Evolutionary conservation across 306 rosid species (phyloP).

Genomic region (Glycine latifolia): DNA sequence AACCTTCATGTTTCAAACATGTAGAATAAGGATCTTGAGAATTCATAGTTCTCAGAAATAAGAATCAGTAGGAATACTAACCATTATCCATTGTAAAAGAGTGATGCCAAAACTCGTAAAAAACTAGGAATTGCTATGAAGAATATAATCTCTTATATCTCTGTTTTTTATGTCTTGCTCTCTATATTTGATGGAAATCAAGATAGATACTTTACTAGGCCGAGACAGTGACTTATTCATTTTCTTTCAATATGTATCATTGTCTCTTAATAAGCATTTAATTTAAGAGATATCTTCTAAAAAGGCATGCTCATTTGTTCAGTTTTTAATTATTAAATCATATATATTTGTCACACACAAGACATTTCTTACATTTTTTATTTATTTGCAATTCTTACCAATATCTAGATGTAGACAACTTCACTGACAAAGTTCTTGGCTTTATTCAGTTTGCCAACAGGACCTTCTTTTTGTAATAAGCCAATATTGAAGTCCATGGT

Average conservation of each 20-base stretch:
- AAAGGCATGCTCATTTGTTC: background rate
- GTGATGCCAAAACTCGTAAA: background rate
- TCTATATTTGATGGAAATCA: background rate
- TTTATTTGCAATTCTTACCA: slow-evolving; percentile 18
- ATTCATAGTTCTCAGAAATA: background rate
- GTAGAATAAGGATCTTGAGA: background rate
- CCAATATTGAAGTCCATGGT: slow-evolving; percentile 53
- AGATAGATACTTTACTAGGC: background rate
- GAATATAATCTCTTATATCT: background rate
- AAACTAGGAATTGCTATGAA: background rate
- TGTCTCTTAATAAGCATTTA: background rate
- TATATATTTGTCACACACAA: background rate
- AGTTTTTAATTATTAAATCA: background rate
- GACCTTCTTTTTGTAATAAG: slow-evolving; percentile 55
- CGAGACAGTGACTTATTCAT: background rate
- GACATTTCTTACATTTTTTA: too few species aligned
- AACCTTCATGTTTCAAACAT: background rate
- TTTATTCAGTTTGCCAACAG: slow-evolving; percentile 51
- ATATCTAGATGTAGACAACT: slow-evolving; percentile 3
- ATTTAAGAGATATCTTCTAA: background rate
- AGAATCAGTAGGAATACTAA: background rate
- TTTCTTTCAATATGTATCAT: background rate
- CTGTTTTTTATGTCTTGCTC: background rate
- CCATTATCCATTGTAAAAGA: background rate
- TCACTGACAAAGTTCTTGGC: slow-evolving; percentile 43